Percentiles rank a stretch among this genome's conserved stretches.
Evolutionary conservation across 139 green algal species (phyloP).

Genomic region (Picochlorum sp.): DNA sequence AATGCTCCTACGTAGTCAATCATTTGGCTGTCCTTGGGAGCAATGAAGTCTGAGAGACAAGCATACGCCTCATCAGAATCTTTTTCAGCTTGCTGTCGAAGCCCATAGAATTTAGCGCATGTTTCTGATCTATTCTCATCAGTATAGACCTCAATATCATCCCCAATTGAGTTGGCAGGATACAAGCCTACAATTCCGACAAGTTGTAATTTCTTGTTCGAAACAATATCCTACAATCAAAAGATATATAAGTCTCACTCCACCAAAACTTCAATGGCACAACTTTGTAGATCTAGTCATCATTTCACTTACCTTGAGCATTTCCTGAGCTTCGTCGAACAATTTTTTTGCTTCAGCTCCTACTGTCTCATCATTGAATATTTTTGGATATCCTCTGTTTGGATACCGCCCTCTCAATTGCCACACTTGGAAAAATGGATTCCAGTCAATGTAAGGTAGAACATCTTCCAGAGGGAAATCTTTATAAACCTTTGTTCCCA

Average conservation of each 20-base stretch:
- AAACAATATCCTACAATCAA: slow-evolving; percentile 73
- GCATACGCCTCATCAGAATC: slow-evolving; percentile 66
- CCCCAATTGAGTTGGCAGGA: slow-evolving; percentile 79
- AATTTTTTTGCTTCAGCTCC: slow-evolving; percentile 93
- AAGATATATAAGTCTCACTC: too few species aligned
- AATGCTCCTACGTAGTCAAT: slow-evolving; percentile 96
- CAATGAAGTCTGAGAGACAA: slow-evolving; percentile 94
- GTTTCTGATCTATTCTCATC: slow-evolving; percentile 51
- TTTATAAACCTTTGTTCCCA: slow-evolving; percentile 61
- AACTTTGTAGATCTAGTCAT: slow-evolving; percentile 19
- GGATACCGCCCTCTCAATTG: slow-evolving; percentile 95
- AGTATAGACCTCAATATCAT: slow-evolving; percentile 86
- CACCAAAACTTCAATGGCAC: neutral
- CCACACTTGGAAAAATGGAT: slow-evolving; percentile 99
- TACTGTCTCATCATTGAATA: slow-evolving; percentile 98
- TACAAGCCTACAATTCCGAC: slow-evolving; percentile 84
- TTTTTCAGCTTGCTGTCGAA: slow-evolving; percentile 85
- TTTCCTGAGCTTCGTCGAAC: slow-evolving; percentile 83
- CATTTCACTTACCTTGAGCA: too few species aligned
- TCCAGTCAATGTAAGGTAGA: slow-evolving; percentile 96
- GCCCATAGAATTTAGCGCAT: slow-evolving; percentile 47
- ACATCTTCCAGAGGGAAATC: slow-evolving; percentile 86
- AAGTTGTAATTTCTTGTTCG: slow-evolving; percentile 69
- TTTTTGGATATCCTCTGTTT: slow-evolving; percentile 97
- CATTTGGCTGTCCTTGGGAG: slow-evolving; percentile 68